A percentile compares a stretch with the other conserved stretches of the same genome.
Conservation (phyloP, 768 basidiomycete species). For the Tylopilus felleus region DNA sequence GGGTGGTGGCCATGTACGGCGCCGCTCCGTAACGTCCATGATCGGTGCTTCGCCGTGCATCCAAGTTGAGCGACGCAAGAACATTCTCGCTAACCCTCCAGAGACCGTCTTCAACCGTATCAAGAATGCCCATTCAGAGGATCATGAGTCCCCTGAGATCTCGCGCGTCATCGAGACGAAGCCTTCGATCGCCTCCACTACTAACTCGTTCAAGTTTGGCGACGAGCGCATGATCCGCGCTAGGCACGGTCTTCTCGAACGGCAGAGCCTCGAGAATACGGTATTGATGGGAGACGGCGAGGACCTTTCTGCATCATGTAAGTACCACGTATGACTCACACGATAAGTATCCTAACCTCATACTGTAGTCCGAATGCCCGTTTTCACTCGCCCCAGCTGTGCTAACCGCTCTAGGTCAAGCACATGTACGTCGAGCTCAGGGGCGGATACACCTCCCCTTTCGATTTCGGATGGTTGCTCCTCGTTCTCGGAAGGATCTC, state of each 20-base stretch:
- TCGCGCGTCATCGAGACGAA: constrained; percentile 50
- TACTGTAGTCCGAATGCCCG: constrained; percentile 43
- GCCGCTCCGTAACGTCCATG: constrained; percentile 60
- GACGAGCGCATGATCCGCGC: constrained; percentile 67
- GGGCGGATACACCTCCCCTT: constrained; percentile 67
- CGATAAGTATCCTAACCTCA: constrained; percentile 1
- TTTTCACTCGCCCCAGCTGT: constrained; percentile 59
- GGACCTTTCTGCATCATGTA: constrained; percentile 50
- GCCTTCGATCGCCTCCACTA: constrained; percentile 63
- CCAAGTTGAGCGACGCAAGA: constrained; percentile 61
- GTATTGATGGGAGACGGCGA: constrained; percentile 65
- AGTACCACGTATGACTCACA: constrained; percentile 22
- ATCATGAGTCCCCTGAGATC: constrained; percentile 38
- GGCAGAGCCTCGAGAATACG: constrained; percentile 66
- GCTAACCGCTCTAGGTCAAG: constrained; percentile 59
- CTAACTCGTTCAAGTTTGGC: constrained; percentile 57
- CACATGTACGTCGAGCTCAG: constrained; percentile 66
- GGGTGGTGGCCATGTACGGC: constrained; percentile 71
- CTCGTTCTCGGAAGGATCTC: constrained; percentile 62
- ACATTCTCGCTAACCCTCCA: constrained; percentile 30
- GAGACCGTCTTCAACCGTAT: constrained; percentile 37
- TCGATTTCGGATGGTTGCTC: constrained; percentile 68
- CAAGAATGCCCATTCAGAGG: constrained; percentile 15
- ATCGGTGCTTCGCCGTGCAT: constrained; percentile 71
- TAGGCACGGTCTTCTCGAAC: constrained; percentile 56